phyloP scores from a whole-genome alignment of 495 filamentous ascomycete species.

The Sabuloglossum arenarium region DNA sequence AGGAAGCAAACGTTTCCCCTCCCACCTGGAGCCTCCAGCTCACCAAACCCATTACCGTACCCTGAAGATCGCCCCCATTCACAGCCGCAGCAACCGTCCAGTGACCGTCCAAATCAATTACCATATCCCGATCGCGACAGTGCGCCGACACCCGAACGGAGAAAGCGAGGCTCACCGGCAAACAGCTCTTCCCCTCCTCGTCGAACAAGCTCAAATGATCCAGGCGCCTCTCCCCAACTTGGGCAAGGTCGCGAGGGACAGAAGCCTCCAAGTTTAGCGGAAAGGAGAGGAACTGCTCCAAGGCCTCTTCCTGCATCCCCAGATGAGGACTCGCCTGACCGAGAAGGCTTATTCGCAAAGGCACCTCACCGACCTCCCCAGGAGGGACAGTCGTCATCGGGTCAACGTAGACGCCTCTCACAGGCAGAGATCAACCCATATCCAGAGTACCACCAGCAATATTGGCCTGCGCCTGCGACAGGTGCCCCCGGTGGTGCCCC shows the following conservation, averaged over 20 bases:
- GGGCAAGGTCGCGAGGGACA: neutral
- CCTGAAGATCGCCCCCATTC: slow-evolving; percentile 45
- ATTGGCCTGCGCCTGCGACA: slow-evolving; percentile 32
- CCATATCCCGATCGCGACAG: slow-evolving; percentile 28
- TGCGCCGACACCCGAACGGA: slow-evolving; percentile 9
- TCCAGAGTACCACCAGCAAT: slow-evolving; percentile 41
- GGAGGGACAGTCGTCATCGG: slow-evolving; percentile 11
- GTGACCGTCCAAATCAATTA: slow-evolving; percentile 18
- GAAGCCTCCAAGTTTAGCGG: slow-evolving; percentile 30
- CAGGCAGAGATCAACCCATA: slow-evolving; percentile 20
- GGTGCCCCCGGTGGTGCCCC: neutral
- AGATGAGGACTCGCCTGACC: slow-evolving; percentile 45
- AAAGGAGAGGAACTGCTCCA: slow-evolving; percentile 50
- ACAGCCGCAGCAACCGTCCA: slow-evolving; percentile 14
- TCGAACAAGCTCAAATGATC: slow-evolving; percentile 18
- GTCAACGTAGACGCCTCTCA: slow-evolving; percentile 18
- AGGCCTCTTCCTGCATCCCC: slow-evolving; percentile 62
- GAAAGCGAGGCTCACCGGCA: slow-evolving; percentile 6
- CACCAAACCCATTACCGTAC: slow-evolving; percentile 47
- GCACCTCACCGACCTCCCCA: slow-evolving; percentile 17
- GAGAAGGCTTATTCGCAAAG: slow-evolving; percentile 47
- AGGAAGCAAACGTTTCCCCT: slow-evolving; percentile 26
- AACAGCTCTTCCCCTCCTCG: slow-evolving; percentile 23
- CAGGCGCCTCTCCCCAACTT: neutral
- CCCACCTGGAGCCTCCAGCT: slow-evolving; percentile 41